Evolutionary conservation across 2,329 filamentous ascomycete species (phyloP).

Genomic region (Thielaviopsis populi): DNA sequence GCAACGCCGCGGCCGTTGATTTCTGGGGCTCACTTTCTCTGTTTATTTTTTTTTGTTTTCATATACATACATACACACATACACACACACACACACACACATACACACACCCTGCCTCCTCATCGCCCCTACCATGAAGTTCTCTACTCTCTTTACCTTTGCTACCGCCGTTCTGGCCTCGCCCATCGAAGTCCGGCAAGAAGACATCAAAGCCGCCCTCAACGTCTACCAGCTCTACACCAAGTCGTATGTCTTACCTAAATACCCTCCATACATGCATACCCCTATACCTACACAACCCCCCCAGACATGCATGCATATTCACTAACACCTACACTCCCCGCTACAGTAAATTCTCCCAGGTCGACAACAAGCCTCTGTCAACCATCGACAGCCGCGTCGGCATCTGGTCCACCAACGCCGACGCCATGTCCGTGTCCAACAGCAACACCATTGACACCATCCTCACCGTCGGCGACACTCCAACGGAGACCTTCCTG

Average conservation of each 20-base stretch:
- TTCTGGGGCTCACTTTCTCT: background rate
- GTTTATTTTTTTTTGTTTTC: background rate
- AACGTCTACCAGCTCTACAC: conserved; percentile 9
- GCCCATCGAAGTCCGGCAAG: background rate
- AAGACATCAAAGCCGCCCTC: background rate
- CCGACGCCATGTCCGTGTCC: conserved; percentile 5
- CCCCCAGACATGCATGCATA: background rate
- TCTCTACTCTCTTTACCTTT: conserved; percentile 8
- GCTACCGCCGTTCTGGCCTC: conserved; percentile 9
- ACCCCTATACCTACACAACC: background rate
- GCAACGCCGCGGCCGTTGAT: background rate
- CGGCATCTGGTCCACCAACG: conserved; percentile 9
- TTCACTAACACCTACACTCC: background rate
- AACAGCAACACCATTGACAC: background rate
- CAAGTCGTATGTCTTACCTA: conserved; percentile 7
- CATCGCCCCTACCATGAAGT: conserved; percentile 9
- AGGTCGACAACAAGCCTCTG: conserved; percentile 13
- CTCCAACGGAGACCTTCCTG: background rate
- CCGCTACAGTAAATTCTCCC: conserved; percentile 1
- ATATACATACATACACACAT: background rate
- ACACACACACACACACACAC: background rate
- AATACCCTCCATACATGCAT: background rate
- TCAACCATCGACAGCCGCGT: background rate
- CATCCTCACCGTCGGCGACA: background rate
- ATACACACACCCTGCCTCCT: background rate